Evolutionary conservation across 805 yeast species (phyloP).

Genomic region (Maudiozyma pseudohumilis): DNA sequence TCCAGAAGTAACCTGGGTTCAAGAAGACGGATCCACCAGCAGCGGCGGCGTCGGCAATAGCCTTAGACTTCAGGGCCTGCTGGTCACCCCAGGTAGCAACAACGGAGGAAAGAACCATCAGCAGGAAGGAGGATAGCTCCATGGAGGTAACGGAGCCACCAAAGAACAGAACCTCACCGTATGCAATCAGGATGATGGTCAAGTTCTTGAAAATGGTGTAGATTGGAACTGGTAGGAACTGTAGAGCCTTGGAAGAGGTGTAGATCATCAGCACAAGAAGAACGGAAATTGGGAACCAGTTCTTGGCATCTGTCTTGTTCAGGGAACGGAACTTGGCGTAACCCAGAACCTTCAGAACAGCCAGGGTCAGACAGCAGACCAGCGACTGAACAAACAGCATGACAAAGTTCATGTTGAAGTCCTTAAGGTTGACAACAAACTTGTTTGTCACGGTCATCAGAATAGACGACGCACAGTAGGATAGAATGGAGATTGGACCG

Average conservation of each 20-base stretch:
- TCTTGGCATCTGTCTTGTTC: conserved; percentile 80
- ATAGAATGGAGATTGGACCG: conserved; percentile 56
- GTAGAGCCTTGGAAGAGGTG: conserved; percentile 92
- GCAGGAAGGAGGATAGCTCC: conserved; percentile 78
- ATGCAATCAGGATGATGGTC: conserved; percentile 92
- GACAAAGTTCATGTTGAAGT: conserved; percentile 77
- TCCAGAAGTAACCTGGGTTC: conserved; percentile 88
- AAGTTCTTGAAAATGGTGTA: conserved; percentile 97
- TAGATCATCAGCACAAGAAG: conserved; percentile 88
- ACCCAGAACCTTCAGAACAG: conserved; percentile 61
- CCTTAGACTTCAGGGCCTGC: conserved; percentile 26
- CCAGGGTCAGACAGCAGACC: conserved; percentile 70
- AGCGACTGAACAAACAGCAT: conserved; percentile 79
- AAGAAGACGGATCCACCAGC: conserved; percentile 29
- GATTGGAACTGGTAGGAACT: conserved; percentile 84
- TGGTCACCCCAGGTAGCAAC: conserved; percentile 88
- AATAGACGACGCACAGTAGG: conserved; percentile 89
- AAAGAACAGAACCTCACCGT: conserved; percentile 96
- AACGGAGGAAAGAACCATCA: conserved; percentile 93
- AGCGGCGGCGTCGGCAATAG: conserved; percentile 22
- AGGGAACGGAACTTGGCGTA: conserved; percentile 79
- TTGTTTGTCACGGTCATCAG: conserved; percentile 97
- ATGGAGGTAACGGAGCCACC: conserved; percentile 85
- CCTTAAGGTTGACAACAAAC: conserved; percentile 67
- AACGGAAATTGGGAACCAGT: conserved; percentile 91